Percentiles rank a stretch among this genome's conserved stretches.
These are phyloP conservation scores for Paradendryphiella salina DNA, from an alignment of 2,329 filamentous ascomycete genomes.

Conservation along the genomic window DNA sequence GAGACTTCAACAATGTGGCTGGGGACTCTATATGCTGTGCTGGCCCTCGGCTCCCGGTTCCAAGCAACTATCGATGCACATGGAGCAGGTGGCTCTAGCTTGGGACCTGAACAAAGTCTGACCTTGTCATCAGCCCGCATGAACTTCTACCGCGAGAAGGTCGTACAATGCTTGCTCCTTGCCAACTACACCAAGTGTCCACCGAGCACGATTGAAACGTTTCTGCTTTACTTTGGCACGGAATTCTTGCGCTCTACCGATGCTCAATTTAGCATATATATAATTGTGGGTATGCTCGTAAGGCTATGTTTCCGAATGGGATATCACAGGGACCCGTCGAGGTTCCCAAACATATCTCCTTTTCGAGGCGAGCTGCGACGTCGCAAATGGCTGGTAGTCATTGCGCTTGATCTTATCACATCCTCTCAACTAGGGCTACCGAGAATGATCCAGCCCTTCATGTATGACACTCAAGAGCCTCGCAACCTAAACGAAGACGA, in stretches of 20 bases:
- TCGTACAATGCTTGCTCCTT: constrained; percentile 39
- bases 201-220: constrained; percentile 38
- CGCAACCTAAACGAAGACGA: constrained; percentile 50
- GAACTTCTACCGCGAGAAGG: constrained; percentile 39
- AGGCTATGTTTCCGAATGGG: constrained; percentile 48
- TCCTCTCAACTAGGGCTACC: constrained; percentile 48
- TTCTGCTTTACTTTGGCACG: constrained; percentile 37
- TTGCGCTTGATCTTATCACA: constrained; percentile 46
- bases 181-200: constrained; percentile 45
- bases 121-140: constrained; percentile 28
- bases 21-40: constrained; percentile 50
- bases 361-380: constrained; percentile 65
- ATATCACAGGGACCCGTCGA: constrained; percentile 49
- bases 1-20: constrained; percentile 50
- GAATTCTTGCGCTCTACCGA: constrained; percentile 38
- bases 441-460: constrained; percentile 43
- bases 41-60: constrained; percentile 38
- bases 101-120: constrained; percentile 10
- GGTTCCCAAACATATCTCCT: constrained; percentile 49
- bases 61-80: constrained; percentile 23
- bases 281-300: constrained; percentile 38
- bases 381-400: constrained; percentile 61
- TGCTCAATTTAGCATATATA: constrained; percentile 36
- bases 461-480: constrained; percentile 47
- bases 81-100: not conserved